These are phyloP conservation scores for Brassica rapa DNA, from an alignment of 345 rosid genomes.

Conservation along the genomic window DNA sequence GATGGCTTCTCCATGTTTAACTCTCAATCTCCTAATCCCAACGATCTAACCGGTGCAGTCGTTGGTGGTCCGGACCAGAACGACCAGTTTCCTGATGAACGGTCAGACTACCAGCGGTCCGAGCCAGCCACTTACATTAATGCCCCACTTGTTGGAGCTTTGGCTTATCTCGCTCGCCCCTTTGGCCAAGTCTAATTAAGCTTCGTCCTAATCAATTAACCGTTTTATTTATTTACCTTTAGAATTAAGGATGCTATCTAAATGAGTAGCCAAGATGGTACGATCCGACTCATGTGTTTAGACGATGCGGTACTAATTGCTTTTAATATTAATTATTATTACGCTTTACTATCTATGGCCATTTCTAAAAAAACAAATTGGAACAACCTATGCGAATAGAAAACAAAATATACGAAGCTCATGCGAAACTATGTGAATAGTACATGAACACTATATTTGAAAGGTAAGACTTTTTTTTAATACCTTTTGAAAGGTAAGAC, in stretches of 20 bases:
- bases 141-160: slow-evolving; percentile 86
- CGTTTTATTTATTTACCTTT: background rate
- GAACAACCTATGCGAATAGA: background rate
- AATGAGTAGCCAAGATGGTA: slow-evolving; percentile 7
- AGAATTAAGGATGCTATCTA: background rate
- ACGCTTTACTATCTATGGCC: background rate
- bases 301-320: background rate
- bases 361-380: background rate
- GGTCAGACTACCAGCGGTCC: slow-evolving; percentile 75
- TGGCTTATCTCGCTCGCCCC: slow-evolving; percentile 76
- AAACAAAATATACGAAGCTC: background rate
- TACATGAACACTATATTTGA: background rate
- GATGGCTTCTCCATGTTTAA: slow-evolving; percentile 64
- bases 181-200: slow-evolving; percentile 57
- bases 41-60: slow-evolving; percentile 74
- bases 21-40: slow-evolving; percentile 72
- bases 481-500: too few species aligned
- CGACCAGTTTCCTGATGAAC: slow-evolving; percentile 72
- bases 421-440: background rate
- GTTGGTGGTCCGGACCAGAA: slow-evolving; percentile 82
- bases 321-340: background rate
- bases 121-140: slow-evolving; percentile 93
- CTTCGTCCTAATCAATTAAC: background rate
- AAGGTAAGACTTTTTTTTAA: too few species aligned
- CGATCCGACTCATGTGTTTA: background rate